phyloP scores from a whole-genome alignment of 768 basidiomycete genomes.

The Tricholomella constricta region DNA sequence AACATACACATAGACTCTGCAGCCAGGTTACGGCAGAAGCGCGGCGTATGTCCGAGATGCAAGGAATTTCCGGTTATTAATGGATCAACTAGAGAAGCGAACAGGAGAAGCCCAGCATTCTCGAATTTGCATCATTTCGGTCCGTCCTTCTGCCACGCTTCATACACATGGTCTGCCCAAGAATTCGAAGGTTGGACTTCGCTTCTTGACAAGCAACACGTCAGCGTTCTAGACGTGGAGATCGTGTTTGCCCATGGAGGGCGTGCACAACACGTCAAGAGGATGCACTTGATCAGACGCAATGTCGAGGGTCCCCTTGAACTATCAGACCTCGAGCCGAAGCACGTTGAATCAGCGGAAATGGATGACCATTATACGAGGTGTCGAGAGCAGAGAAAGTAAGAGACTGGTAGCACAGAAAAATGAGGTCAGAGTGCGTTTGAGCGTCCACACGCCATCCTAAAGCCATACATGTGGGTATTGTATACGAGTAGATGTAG shows the following conservation, averaged over 20 bases:
- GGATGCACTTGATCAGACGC: too few relatives aligned
- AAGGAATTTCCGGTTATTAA: background rate
- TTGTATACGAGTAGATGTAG: constrained; percentile 12
- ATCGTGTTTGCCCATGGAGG: background rate
- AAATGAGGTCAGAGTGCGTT: constrained; percentile 4
- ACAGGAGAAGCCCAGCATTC: too few relatives aligned
- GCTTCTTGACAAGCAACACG: background rate
- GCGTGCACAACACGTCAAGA: background rate
- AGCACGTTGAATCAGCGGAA: background rate
- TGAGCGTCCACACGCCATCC: constrained; percentile 15
- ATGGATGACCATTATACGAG: background rate
- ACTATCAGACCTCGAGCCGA: background rate
- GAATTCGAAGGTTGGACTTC: background rate
- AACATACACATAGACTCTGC: background rate
- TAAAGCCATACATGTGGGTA: constrained; percentile 13
- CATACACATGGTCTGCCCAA: background rate
- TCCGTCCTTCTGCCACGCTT: background rate
- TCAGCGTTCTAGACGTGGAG: background rate
- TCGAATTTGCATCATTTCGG: too few relatives aligned
- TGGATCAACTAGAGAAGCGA: too few relatives aligned
- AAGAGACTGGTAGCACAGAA: constrained; percentile 4
- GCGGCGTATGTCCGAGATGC: background rate
- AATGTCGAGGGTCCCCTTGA: background rate
- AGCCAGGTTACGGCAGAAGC: background rate
- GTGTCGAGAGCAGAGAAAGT: background rate